Conservation (phyloP, 148 eudicot genomes). For the Polygonum aviculare region DNA sequence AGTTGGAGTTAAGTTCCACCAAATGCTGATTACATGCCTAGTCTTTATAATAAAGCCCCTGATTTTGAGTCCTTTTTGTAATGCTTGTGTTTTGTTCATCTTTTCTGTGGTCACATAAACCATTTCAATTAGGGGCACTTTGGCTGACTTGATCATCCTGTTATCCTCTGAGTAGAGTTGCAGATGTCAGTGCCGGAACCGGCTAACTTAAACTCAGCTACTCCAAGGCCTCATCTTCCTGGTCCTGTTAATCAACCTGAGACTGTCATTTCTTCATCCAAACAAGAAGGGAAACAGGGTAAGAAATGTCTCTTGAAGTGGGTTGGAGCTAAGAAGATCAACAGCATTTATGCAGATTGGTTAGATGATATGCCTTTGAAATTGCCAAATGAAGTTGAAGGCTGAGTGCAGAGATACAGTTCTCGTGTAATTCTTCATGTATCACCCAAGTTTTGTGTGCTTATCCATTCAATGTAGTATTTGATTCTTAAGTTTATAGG, state of each 20-base stretch:
- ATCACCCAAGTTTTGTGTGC: background rate
- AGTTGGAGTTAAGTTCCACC: background rate
- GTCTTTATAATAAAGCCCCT: background rate
- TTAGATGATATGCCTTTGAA: constrained; percentile 47
- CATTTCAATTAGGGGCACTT: background rate
- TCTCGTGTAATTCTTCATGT: background rate
- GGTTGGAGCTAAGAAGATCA: constrained; percentile 56
- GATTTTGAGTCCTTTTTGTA: background rate
- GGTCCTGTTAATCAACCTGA: constrained; percentile 24
- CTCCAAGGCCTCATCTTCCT: constrained; percentile 22
- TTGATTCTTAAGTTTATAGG: background rate
- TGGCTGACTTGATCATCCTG: background rate
- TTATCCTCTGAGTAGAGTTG: constrained; percentile 31
- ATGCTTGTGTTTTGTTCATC: background rate
- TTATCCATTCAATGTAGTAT: background rate
- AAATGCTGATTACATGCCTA: background rate
- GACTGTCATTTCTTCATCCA: constrained; percentile 15
- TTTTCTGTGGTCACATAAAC: background rate
- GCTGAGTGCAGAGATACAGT: constrained; percentile 7
- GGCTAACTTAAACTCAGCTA: constrained; percentile 4
- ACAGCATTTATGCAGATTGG: constrained; percentile 80
- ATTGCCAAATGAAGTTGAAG: constrained; percentile 27
- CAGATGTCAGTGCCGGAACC: constrained; percentile 27
- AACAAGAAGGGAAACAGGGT: constrained; percentile 30
- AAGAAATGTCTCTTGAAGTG: constrained; percentile 41